Evolutionary conservation across 345 rosid genomes (phyloP).

Genomic region (Sapria himalayana): DNA sequence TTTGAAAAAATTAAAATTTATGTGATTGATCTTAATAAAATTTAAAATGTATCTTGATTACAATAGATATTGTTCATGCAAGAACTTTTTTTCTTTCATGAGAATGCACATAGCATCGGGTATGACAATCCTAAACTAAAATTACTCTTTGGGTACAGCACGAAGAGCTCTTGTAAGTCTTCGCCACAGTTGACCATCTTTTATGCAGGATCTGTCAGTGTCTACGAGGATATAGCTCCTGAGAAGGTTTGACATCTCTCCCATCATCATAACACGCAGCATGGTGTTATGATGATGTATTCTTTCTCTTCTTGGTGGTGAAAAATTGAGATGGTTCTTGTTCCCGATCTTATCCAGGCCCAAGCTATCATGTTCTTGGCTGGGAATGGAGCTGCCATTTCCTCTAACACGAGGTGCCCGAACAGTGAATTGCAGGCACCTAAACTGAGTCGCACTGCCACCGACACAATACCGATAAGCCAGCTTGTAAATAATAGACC

Average conservation of each 20-base stretch:
- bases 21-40: too few relatives aligned
- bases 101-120: background rate
- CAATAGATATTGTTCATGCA: too few relatives aligned
- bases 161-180: conserved; percentile 22
- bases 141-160: conserved; percentile 16
- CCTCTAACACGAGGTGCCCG: conserved; percentile 14
- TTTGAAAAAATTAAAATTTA: too few relatives aligned
- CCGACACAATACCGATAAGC: conserved; percentile 11
- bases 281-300: background rate
- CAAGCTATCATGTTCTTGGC: conserved; percentile 79
- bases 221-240: conserved; percentile 49
- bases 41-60: too few relatives aligned
- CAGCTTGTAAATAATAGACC: conserved; percentile 16
- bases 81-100: background rate
- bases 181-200: conserved; percentile 64
- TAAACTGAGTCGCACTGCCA: conserved; percentile 12
- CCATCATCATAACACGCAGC: background rate
- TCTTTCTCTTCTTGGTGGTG: conserved; percentile 1
- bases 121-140: background rate
- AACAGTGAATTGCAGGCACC: conserved; percentile 17
- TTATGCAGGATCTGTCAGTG: conserved; percentile 51
- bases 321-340: background rate
- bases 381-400: conserved; percentile 22
- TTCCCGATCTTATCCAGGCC: conserved; percentile 29
- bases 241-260: conserved; percentile 34